Conservation (phyloP, 2,329 filamentous ascomycete genomes). For the Beauveria caledonica region DNA sequence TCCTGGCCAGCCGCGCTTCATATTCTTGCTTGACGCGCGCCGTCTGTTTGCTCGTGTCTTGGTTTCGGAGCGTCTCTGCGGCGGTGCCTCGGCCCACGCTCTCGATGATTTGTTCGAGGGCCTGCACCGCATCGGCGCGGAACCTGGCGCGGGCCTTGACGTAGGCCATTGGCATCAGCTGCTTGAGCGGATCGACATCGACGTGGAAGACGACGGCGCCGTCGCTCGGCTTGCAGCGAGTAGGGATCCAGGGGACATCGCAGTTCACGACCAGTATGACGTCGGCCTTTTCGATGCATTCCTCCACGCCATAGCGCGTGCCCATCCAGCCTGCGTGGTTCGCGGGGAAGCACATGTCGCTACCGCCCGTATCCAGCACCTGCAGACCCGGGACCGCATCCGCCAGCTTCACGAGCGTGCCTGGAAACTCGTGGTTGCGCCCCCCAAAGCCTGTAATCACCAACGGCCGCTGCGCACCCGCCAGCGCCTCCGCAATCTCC, state of each 20-base stretch:
- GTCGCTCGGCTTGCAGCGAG: constrained; percentile 49
- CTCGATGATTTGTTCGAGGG: constrained; percentile 61
- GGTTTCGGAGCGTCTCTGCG: constrained; percentile 27
- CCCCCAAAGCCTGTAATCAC: constrained; percentile 65
- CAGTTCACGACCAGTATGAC: constrained; percentile 80
- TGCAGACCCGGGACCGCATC: constrained; percentile 59
- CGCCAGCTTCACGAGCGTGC: constrained; percentile 57
- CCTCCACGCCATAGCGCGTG: constrained; percentile 64
- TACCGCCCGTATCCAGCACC: constrained; percentile 68
- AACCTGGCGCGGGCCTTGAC: constrained; percentile 58
- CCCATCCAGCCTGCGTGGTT: constrained; percentile 62
- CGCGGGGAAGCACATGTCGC: constrained; percentile 74
- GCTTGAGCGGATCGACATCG: constrained; percentile 58
- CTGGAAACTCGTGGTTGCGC: constrained; percentile 55
- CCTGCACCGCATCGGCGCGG: constrained; percentile 54
- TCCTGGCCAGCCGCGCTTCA: constrained; percentile 47
- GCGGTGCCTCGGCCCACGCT: constrained; percentile 45
- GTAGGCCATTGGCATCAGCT: constrained; percentile 68
- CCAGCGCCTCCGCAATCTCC: constrained; percentile 54
- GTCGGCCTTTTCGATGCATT: constrained; percentile 67
- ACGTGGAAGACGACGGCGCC: constrained; percentile 53
- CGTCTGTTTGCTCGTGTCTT: constrained; percentile 2
- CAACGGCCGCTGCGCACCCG: constrained; percentile 56
- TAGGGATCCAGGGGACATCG: constrained; percentile 91
- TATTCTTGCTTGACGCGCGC: constrained; percentile 33